These are phyloP conservation scores for Juncus effusus DNA, from an alignment of 176 grass and related monocot genomes.

Conservation along the genomic window DNA sequence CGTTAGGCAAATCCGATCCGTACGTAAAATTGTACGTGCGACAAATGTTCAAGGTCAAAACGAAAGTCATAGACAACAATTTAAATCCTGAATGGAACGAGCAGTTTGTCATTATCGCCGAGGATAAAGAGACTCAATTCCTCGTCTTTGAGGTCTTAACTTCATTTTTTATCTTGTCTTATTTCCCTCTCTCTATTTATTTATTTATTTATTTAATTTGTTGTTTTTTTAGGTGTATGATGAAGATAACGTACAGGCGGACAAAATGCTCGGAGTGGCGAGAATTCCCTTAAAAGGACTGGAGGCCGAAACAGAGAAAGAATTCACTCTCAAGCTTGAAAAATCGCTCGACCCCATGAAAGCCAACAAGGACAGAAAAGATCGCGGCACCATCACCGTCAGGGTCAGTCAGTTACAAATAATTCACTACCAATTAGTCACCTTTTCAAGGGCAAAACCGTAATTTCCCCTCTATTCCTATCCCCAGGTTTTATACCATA, in stretches of 20 bases:
- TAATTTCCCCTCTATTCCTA: background rate
- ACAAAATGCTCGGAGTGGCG: slow-evolving; percentile 70
- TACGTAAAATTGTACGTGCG: slow-evolving; percentile 77
- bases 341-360: slow-evolving; percentile 77
- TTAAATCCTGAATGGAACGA: slow-evolving; percentile 93
- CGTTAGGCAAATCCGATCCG: slow-evolving; percentile 93
- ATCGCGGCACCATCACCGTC: slow-evolving; percentile 72
- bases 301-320: slow-evolving; percentile 44
- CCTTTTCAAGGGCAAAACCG: slow-evolving; percentile 16
- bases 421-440: background rate
- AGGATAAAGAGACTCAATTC: slow-evolving; percentile 97
- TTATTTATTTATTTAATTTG: background rate
- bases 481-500: slow-evolving; percentile 58
- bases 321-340: slow-evolving; percentile 60
- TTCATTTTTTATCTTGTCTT: background rate
- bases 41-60: slow-evolving; percentile 93
- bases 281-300: slow-evolving; percentile 56
- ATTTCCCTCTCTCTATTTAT: background rate
- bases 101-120: slow-evolving; percentile 72
- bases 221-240: slow-evolving; percentile 70
- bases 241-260: slow-evolving; percentile 68
- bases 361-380: slow-evolving; percentile 66
- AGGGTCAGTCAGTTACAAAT: slow-evolving; percentile 40
- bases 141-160: slow-evolving; percentile 75
- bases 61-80: slow-evolving; percentile 67